These are phyloP conservation scores for Aspergillus sp. DNA, from an alignment of 2,329 filamentous ascomycete genomes.

Conservation along the genomic window DNA sequence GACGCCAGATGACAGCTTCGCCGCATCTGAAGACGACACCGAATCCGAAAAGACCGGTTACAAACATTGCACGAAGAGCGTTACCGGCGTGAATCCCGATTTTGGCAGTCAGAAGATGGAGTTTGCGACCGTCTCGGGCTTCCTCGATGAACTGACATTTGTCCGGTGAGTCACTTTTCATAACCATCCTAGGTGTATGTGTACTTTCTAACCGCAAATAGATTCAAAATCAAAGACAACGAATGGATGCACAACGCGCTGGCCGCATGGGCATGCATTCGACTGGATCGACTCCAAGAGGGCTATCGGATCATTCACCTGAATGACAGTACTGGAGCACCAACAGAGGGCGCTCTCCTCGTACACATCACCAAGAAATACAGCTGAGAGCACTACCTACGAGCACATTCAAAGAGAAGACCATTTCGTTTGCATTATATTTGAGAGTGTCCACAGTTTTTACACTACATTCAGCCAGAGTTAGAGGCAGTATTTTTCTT, in stretches of 20 bases:
- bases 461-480: too few relatives aligned
- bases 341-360: slow-evolving; percentile 69
- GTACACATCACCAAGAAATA: slow-evolving; percentile 68
- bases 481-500: too few relatives aligned
- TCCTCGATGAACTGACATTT: slow-evolving; percentile 72
- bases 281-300: slow-evolving; percentile 74
- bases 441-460: too few relatives aligned
- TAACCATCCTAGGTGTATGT: background rate
- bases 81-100: slow-evolving; percentile 63
- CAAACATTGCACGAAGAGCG: slow-evolving; percentile 60
- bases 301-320: slow-evolving; percentile 80
- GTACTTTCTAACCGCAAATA: slow-evolving; percentile 28
- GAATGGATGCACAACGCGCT: slow-evolving; percentile 76
- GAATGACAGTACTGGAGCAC: slow-evolving; percentile 66
- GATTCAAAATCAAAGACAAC: slow-evolving; percentile 85
- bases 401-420: too few relatives aligned
- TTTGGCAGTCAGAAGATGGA: slow-evolving; percentile 62
- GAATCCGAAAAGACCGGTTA: slow-evolving; percentile 48
- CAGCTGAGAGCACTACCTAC: background rate
- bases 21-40: slow-evolving; percentile 51
- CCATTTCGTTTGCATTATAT: too few relatives aligned
- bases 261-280: slow-evolving; percentile 84
- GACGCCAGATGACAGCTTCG: slow-evolving; percentile 53
- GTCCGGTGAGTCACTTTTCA: slow-evolving; percentile 61
- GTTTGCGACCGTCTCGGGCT: slow-evolving; percentile 58